phyloP scores from a whole-genome alignment of 202 grass and related monocot genomes.

The Dendrocalamus latiflorus region DNA sequence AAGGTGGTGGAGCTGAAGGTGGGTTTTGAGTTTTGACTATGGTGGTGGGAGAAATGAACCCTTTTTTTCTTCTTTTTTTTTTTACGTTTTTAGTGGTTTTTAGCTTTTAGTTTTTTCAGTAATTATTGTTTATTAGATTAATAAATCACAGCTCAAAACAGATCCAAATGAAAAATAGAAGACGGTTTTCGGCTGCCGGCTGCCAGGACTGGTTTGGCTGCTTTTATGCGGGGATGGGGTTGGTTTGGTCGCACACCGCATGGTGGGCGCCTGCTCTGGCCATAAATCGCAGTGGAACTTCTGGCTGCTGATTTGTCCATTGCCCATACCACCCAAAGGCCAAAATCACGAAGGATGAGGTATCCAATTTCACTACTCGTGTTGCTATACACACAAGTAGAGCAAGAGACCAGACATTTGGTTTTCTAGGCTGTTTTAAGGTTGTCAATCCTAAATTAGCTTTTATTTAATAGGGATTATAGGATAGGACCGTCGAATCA shows the following conservation, averaged over 20 bases:
- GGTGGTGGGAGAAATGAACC: no score
- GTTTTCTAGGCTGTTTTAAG: neutral
- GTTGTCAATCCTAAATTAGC: neutral
- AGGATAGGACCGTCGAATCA: neutral
- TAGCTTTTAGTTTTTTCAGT: no score
- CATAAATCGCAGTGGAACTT: slow-evolving; percentile 1
- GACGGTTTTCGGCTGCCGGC: no score
- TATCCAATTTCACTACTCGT: neutral
- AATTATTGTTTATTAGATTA: no score
- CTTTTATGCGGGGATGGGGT: neutral
- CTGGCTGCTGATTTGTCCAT: neutral
- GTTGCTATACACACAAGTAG: neutral
- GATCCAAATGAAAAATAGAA: no score
- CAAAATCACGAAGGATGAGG: neutral
- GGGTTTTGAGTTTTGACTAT: no score
- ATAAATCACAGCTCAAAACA: no score
- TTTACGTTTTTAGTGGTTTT: no score
- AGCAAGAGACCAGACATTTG: neutral
- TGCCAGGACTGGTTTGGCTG: no score
- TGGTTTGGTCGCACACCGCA: neutral
- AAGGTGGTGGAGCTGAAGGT: no score
- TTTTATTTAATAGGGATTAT: neutral
- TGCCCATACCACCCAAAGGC: neutral
- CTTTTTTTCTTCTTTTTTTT: no score
- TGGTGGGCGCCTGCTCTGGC: slow-evolving; percentile 3